These are phyloP conservation scores for Hanseniaspora guilliermondii DNA, from an alignment of 805 yeast species.

Conservation along the genomic window DNA sequence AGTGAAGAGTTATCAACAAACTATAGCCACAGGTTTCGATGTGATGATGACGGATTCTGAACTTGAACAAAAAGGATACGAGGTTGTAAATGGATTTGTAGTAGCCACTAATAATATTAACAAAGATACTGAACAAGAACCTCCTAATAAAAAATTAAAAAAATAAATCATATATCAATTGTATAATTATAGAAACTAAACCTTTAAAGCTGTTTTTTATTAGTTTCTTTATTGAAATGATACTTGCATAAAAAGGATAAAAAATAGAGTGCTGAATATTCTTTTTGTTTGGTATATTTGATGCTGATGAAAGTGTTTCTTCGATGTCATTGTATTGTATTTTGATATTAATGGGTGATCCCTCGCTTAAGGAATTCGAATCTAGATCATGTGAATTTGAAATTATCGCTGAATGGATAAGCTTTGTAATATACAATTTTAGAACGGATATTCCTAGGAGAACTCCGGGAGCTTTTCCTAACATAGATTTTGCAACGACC, in stretches of 20 bases:
- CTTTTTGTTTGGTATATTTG: neutral
- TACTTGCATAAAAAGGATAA: neutral
- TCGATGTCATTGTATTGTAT: neutral
- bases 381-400: no score
- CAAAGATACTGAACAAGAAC: neutral
- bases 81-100: constrained; percentile 10
- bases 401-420: neutral
- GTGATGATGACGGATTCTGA: constrained; percentile 14
- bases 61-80: neutral
- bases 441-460: neutral
- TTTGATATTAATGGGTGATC: neutral
- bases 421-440: neutral
- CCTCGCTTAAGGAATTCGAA: neutral
- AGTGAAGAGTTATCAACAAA: constrained; percentile 64
- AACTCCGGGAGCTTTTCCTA: neutral
- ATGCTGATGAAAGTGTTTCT: neutral
- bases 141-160: constrained; percentile 5
- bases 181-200: neutral
- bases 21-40: constrained; percentile 43
- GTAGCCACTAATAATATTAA: neutral
- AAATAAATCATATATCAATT: neutral
- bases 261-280: neutral
- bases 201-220: neutral
- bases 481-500: neutral
- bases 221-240: neutral